These are phyloP conservation scores for Cyberlindnera suaveolens DNA, from an alignment of 805 yeast genomes.

Conservation along the genomic window DNA sequence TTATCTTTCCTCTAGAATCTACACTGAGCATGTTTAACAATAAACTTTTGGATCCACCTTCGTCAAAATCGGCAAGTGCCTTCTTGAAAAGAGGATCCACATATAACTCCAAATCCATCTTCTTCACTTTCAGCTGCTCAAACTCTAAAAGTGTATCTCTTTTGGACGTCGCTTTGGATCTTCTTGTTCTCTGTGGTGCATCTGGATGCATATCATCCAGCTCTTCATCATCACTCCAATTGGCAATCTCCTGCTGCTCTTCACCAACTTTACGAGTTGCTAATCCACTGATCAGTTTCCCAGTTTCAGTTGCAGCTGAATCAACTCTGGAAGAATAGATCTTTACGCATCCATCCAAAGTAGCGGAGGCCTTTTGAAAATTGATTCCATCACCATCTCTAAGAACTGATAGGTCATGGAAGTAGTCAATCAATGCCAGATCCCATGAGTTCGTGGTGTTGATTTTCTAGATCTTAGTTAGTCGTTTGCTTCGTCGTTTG, in stretches of 20 bases:
- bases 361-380: conserved; percentile 85
- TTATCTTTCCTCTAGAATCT: conserved; percentile 46
- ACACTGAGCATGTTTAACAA: conserved; percentile 54
- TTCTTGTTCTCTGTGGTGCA: conserved; percentile 1
- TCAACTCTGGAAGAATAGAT: conserved; percentile 91
- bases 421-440: conserved; percentile 85
- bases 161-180: conserved; percentile 16
- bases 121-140: conserved; percentile 42
- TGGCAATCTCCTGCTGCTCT: conserved; percentile 19
- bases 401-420: conserved; percentile 72
- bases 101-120: conserved; percentile 55
- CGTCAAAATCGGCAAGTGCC: conserved; percentile 70
- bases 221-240: conserved; percentile 19
- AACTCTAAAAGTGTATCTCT: conserved; percentile 47
- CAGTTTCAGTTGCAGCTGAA: conserved; percentile 87
- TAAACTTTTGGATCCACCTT: conserved; percentile 72
- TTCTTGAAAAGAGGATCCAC: conserved; percentile 71
- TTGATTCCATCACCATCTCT: conserved; percentile 72
- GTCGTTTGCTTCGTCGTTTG: background rate
- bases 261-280: conserved; percentile 31
- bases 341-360: conserved; percentile 91
- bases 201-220: conserved; percentile 1
- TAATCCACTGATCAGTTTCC: conserved; percentile 70
- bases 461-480: conserved; percentile 40
- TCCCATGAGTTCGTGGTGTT: conserved; percentile 85